phyloP scores from a whole-genome alignment of 1,139 yeast species.

The Nakaseomyces glabratus region DNA sequence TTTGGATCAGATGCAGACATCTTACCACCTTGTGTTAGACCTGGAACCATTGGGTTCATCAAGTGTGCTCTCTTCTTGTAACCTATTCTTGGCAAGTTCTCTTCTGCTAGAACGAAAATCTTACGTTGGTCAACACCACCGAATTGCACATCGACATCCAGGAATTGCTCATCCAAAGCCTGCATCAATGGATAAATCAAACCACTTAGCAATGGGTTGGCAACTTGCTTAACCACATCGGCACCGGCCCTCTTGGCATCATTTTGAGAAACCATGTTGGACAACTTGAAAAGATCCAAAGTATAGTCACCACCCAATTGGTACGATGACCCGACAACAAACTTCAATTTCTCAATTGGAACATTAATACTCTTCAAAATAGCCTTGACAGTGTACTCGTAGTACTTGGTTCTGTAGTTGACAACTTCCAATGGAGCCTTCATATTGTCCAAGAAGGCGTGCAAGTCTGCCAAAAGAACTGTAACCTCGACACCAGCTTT shows the following conservation, averaged over 20 bases:
- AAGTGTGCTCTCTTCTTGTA: slow-evolving; percentile 96
- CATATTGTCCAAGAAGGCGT: slow-evolving; percentile 96
- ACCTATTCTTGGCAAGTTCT: slow-evolving; percentile 75
- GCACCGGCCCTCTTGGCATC: slow-evolving; percentile 99
- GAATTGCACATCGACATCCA: slow-evolving; percentile 86
- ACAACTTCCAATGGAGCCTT: slow-evolving; percentile 95
- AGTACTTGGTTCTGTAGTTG: slow-evolving; percentile 78
- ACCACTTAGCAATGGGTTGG: slow-evolving; percentile 87
- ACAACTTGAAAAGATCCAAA: slow-evolving; percentile 76
- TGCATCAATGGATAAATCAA: slow-evolving; percentile 98
- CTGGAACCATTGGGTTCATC: slow-evolving; percentile 99
- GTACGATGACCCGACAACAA: slow-evolving; percentile 81
- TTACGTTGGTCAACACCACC: slow-evolving; percentile 99
- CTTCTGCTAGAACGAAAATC: slow-evolving; percentile 95
- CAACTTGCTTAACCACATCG: slow-evolving; percentile 96
- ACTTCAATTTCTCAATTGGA: slow-evolving; percentile 78
- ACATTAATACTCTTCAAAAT: slow-evolving; percentile 80
- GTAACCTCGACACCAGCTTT: slow-evolving; percentile 95
- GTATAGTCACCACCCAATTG: slow-evolving; percentile 73
- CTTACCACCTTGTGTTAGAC: slow-evolving; percentile 92
- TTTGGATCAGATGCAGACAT: slow-evolving; percentile 99
- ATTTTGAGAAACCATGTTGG: slow-evolving; percentile 80
- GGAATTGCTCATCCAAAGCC: slow-evolving; percentile 89
- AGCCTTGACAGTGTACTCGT: slow-evolving; percentile 73
- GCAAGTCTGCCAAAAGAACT: slow-evolving; percentile 90